A percentile compares a stretch with the other conserved stretches of the same genome.
phyloP scores from a whole-genome alignment of 805 yeast species.

The Yamadazyma scolyti region DNA sequence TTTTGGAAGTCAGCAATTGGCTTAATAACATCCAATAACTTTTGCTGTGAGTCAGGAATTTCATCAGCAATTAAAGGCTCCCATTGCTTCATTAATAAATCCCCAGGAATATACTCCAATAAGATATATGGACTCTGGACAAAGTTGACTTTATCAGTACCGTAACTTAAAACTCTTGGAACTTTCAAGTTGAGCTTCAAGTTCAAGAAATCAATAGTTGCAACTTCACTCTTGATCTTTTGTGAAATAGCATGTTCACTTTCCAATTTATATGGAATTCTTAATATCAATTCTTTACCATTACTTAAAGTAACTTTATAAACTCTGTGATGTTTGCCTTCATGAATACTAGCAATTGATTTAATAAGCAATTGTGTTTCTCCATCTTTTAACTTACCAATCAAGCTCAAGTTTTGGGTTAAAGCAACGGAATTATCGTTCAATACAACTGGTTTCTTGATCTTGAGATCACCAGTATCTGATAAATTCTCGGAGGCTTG shows the following conservation, averaged over 20 bases:
- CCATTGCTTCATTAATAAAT: slow-evolving; percentile 85
- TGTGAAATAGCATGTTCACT: slow-evolving; percentile 61
- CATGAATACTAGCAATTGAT: slow-evolving; percentile 80
- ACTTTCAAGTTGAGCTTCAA: slow-evolving; percentile 63
- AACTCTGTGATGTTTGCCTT: slow-evolving; percentile 90
- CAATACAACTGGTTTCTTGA: slow-evolving; percentile 35
- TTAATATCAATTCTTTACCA: slow-evolving; percentile 61
- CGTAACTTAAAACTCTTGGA: slow-evolving; percentile 72
- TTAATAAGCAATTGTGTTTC: slow-evolving; percentile 43
- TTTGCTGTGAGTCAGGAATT: slow-evolving; percentile 44
- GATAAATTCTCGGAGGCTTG: slow-evolving; percentile 20
- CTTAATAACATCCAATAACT: slow-evolving; percentile 58
- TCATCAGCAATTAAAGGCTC: slow-evolving; percentile 67
- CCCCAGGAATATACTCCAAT: slow-evolving; percentile 78
- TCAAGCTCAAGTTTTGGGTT: slow-evolving; percentile 44
- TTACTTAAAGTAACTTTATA: slow-evolving; percentile 68
- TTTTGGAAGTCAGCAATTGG: slow-evolving; percentile 70
- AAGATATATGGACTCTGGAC: slow-evolving; percentile 73
- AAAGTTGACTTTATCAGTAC: slow-evolving; percentile 57
- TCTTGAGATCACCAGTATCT: slow-evolving; percentile 16
- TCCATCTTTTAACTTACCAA: slow-evolving; percentile 41
- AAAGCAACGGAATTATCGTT: slow-evolving; percentile 41
- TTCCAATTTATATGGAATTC: slow-evolving; percentile 81
- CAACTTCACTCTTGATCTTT: slow-evolving; percentile 84
- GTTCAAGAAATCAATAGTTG: slow-evolving; percentile 80